phyloP scores from a whole-genome alignment of 176 grass and related monocot species.

The Panicum miliaceum region DNA sequence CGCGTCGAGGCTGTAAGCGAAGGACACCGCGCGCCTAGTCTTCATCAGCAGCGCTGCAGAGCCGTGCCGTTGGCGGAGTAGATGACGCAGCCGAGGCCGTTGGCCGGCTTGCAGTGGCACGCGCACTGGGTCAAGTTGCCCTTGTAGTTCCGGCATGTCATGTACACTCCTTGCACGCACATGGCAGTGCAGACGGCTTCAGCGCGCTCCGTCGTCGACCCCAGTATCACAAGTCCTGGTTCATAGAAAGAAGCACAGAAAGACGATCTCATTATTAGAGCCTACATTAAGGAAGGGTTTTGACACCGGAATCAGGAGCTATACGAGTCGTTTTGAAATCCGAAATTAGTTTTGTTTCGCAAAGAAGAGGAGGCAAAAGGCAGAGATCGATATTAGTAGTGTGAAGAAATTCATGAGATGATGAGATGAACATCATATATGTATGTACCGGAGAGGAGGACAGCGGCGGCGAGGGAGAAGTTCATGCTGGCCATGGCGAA shows the following conservation, averaged over 20 bases:
- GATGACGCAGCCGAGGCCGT: neutral
- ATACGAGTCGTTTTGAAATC: neutral
- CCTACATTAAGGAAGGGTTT: too few relatives aligned
- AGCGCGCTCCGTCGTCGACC: neutral
- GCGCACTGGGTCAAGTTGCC: neutral
- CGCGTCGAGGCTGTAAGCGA: too few relatives aligned
- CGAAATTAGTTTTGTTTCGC: neutral
- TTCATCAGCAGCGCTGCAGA: neutral
- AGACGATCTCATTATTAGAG: neutral
- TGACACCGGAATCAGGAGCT: too few relatives aligned
- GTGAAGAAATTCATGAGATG: neutral
- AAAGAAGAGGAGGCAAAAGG: neutral
- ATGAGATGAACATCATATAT: neutral
- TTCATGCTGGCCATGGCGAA: neutral
- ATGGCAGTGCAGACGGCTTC: neutral
- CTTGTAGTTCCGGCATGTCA: neutral
- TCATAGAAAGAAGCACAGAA: neutral
- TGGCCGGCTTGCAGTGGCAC: neutral
- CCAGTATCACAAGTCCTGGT: neutral
- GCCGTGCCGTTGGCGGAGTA: constrained; percentile 4
- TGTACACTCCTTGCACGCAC: neutral
- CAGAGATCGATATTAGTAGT: too few relatives aligned
- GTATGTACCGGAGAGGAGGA: neutral
- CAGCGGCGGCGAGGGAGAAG: neutral
- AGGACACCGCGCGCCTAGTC: too few relatives aligned